Base-by-base conservation (phyloP, 2,329 filamentous ascomycete genomes). In the Cryphonectria naterciae region DNA sequence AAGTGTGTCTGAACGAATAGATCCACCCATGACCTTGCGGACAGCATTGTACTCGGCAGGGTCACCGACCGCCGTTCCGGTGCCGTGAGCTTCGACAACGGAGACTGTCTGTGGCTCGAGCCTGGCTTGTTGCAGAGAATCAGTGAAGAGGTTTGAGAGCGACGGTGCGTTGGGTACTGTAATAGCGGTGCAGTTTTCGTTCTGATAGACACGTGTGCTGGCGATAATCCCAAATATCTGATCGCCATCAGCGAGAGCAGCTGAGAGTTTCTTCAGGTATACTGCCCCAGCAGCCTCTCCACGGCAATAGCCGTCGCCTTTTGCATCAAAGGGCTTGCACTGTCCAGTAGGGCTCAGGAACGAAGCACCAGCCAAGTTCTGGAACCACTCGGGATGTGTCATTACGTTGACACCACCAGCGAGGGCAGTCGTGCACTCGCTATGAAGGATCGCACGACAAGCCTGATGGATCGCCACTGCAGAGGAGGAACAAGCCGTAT, bases 251-350 rank as follows among this genome's bases (percentile, higher is more conserved):
- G 75, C 74, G 0, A 87, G 54, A 0, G 87, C 87, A 46, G 79
- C 77, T 1, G 79, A 77, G 0, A 87, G 76, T 19, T 75, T 79
- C 78, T 88, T 88, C 0, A 89, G 73, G 1, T 86, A 74, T 0
- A 89, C 75, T 0, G 78, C 75, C 0, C 75, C 83, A 7, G 81
- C 75, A 0, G 83, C 86, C 63, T 89, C 87, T 1, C 82, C 86
- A 5, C 86, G 79, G 6, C 82, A 85, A 72, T 88, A 89, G 0
- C 87, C 87, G 71, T 86, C 81, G 11, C 75, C 78, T 1, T 49
- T 28, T 0, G 70, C 70, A 37, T 79, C 78, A 64, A 81, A 81
- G 1, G 79, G 74, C 71, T 78, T 79, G 67, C 77, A 80, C 63
- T 76, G 74, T 0, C 80, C 80, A 0, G 78, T 77, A 4, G 74